Conservation (phyloP, 2,329 filamentous ascomycete genomes). For the Aspergillus pseudonomiae region DNA sequence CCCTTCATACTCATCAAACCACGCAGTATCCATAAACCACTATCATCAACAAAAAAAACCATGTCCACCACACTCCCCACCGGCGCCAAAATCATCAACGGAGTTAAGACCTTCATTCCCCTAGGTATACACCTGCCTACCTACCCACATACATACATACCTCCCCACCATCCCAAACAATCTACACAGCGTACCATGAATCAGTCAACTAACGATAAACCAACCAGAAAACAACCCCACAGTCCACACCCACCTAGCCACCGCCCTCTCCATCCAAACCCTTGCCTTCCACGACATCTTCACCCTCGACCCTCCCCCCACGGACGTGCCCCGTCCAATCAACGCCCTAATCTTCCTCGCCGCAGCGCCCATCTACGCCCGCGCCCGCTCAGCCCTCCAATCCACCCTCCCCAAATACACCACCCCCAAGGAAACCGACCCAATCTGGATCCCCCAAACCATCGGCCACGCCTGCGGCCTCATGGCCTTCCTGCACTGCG, state of each 20-base stretch:
- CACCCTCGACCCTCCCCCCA: slow-evolving; percentile 54
- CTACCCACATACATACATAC: neutral
- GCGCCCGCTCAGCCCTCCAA: slow-evolving; percentile 47
- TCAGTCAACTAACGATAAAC: slow-evolving; percentile 17
- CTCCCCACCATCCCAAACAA: neutral
- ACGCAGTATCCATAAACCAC: neutral
- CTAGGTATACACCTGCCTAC: slow-evolving; percentile 26
- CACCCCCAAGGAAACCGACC: slow-evolving; percentile 52
- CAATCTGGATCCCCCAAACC: slow-evolving; percentile 63
- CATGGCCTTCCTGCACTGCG: slow-evolving; percentile 59
- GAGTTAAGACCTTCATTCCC: slow-evolving; percentile 37
- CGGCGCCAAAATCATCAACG: slow-evolving; percentile 28
- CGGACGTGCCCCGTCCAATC: slow-evolving; percentile 48
- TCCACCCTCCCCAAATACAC: slow-evolving; percentile 47
- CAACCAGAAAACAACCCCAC: slow-evolving; percentile 58
- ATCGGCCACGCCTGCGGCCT: slow-evolving; percentile 62
- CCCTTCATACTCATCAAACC: neutral
- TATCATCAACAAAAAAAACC: neutral
- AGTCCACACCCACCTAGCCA: slow-evolving; percentile 55
- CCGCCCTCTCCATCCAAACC: slow-evolving; percentile 49
- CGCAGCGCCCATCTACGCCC: slow-evolving; percentile 45
- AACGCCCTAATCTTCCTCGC: slow-evolving; percentile 59
- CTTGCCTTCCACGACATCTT: slow-evolving; percentile 59
- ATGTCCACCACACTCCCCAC: slow-evolving; percentile 12
- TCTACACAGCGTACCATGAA: neutral